These are phyloP conservation scores for Neurospora sp. DNA, from an alignment of 2,329 filamentous ascomycete species.

Conservation along the genomic window DNA sequence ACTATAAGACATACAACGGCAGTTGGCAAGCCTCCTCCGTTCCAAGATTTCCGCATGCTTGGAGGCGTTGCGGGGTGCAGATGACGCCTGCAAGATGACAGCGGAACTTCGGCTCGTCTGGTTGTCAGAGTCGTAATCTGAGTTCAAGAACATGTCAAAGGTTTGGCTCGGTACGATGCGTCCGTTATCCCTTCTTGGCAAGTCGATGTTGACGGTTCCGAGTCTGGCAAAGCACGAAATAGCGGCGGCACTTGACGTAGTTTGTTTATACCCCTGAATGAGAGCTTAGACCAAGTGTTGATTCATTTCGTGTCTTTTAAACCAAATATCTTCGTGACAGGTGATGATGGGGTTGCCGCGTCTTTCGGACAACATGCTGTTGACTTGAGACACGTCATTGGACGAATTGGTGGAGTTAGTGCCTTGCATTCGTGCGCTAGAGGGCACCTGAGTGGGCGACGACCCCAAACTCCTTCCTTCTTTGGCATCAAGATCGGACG, in stretches of 20 bases:
- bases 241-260: not conserved
- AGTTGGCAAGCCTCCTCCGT: not conserved
- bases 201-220: not conserved
- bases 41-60: not conserved
- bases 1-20: constrained; percentile 9
- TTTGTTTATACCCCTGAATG: not conserved
- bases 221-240: not conserved
- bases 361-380: not conserved
- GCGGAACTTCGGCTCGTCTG: not conserved
- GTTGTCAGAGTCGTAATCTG: not conserved
- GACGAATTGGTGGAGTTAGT: not conserved
- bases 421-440: not conserved
- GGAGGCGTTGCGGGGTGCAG: not conserved
- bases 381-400: not conserved
- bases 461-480: not conserved
- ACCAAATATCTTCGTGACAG: not conserved
- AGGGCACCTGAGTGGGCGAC: not conserved
- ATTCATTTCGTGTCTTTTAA: not conserved
- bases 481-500: not conserved
- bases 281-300: not conserved
- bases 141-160: not conserved
- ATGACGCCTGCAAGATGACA: not conserved
- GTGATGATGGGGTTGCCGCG: not conserved
- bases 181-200: not conserved
- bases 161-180: not conserved